Conservation (phyloP, 2,329 filamentous ascomycete genomes). For the Penicillium corylophilum region DNA sequence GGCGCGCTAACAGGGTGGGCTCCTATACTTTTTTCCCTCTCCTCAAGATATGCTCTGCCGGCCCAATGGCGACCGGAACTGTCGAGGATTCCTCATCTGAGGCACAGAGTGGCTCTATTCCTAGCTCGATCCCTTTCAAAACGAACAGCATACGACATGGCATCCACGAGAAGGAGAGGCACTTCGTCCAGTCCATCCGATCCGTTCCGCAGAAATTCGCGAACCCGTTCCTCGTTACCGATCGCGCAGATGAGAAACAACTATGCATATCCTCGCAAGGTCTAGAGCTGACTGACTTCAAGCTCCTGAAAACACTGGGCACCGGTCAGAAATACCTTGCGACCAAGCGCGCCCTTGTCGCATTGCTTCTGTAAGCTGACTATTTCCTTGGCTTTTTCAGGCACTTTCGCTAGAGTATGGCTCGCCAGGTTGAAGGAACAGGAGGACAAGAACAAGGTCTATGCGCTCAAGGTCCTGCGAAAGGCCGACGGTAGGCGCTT, state of each 20-base stretch:
- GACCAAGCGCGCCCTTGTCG: neutral
- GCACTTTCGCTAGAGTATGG: slow-evolving; percentile 54
- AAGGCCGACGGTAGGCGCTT: slow-evolving; percentile 48
- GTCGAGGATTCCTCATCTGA: slow-evolving; percentile 36
- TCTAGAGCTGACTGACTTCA: slow-evolving; percentile 46
- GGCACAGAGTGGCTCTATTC: slow-evolving; percentile 22
- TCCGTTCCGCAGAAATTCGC: slow-evolving; percentile 27
- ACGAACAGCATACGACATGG: slow-evolving; percentile 19
- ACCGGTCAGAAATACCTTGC: slow-evolving; percentile 40
- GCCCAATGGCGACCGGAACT: slow-evolving; percentile 43
- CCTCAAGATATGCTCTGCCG: slow-evolving; percentile 35
- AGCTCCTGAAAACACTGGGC: slow-evolving; percentile 50
- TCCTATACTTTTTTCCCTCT: slow-evolving; percentile 18
- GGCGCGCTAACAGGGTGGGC: slow-evolving; percentile 22
- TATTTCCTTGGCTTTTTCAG: slow-evolving; percentile 28
- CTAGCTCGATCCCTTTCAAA: slow-evolving; percentile 19
- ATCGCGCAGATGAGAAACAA: slow-evolving; percentile 39
- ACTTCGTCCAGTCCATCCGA: slow-evolving; percentile 28
- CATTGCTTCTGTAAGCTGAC: slow-evolving; percentile 12
- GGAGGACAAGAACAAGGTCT: slow-evolving; percentile 42
- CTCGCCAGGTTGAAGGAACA: slow-evolving; percentile 44
- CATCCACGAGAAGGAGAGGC: slow-evolving; percentile 32
- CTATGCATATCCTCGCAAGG: slow-evolving; percentile 38
- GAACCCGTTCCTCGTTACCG: slow-evolving; percentile 40
- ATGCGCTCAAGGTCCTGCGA: slow-evolving; percentile 51